Evolutionary conservation across 495 filamentous ascomycete species (phyloP), one percentile per base, ranked within the genome.

Genomic region (Talaromyces stipitatus): DNA sequence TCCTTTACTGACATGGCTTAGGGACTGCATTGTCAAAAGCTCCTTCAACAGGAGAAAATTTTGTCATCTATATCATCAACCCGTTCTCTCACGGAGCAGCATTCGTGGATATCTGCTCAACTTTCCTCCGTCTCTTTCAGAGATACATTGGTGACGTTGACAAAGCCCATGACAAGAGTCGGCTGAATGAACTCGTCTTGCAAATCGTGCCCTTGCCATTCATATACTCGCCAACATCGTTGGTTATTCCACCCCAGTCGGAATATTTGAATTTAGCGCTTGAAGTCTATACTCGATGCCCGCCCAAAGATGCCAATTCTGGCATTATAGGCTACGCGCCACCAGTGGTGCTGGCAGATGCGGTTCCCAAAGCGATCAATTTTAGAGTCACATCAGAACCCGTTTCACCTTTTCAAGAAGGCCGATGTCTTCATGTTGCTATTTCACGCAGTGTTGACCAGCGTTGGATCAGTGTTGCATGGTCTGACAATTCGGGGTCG

Each of bases 61-160:
- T 88, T 48, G 89, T 97, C 16, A 74, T 97, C n/a, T 96, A 91
- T 64, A 85, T 96, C 38, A 72, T 96, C 46, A 91, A 97, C 63
- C 84, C 86, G 0, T 88, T 90, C 36, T 73, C 82, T 5, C 73
- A 82, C 52, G 73, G 84, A 14, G 74, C 78, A 26, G 80, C 85
- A 11, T 75, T 91, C 11, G 84, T 89, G 22, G 82, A 91, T 60
- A 82, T 92, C 8, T 96, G 90, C 62, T 78, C 83, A 10, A 87
- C 85, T 16, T 95, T 95, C 65, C 84, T 85, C 66, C 74, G 81
- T 30, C 79, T 97, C 11, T 86, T 86, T 61, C 84, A 90, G 55
- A 71, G 81, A 29, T 94, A 92, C 65, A 72, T 77, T 26, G 74
- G 71, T 30, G 70, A 77, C 27, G 59, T 65, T 11, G 73, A 73